Base-by-base conservation (phyloP, 345 rosid genomes). In the Hibiscus syriacus region DNA sequence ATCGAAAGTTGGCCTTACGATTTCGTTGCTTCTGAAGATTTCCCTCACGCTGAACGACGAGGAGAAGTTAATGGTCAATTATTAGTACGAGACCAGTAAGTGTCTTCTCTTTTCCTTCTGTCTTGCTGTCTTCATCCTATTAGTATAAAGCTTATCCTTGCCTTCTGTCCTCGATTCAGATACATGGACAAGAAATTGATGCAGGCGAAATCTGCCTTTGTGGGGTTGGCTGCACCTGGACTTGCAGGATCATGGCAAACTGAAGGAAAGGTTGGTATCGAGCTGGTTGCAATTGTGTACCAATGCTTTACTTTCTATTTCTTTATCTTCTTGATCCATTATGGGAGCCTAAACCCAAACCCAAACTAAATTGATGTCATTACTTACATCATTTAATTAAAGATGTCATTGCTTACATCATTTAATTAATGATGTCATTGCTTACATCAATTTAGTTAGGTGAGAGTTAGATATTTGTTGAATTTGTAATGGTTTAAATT, bases 201-300 rank as follows among this genome's bases (percentile, higher is more conserved):
- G 72, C 70, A 68, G 72, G 92, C 81, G 7, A n/a, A 34, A 13
- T 79, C 63, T 39, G 97, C 91, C 22, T 82, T 72, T 74, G 89
- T 89, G 64, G 97, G 96, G 9, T 77, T 93, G 87, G 97, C 97
- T 49, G n/a, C 71, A 8, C 90, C 86, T 7, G 97, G 96, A 56
- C 66, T 78, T 12, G 83, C 53, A 55, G 96, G 97, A 72, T 89
- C 97, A 16, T 94, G 97, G 97, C 92, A 94, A 82, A 81, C 72
- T 20, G 90, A 94, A 30, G 70, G 79, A 66, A 85, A 89, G 95
- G 97, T 89, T 17, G 19, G 43, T 46, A 67, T 13, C n/a, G n/a
- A n/a, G n/a, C n/a, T n/a, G n/a, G n/a, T n/a, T n/a, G n/a, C n/a
- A n/a, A n/a, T n/a, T n/a, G n/a, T n/a, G n/a, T n/a, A n/a, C n/a